A percentile compares a stretch with the other conserved stretches of the same genome.
phyloP scores from a whole-genome alignment of 176 grass and related monocot genomes.

The Carex pumila region DNA sequence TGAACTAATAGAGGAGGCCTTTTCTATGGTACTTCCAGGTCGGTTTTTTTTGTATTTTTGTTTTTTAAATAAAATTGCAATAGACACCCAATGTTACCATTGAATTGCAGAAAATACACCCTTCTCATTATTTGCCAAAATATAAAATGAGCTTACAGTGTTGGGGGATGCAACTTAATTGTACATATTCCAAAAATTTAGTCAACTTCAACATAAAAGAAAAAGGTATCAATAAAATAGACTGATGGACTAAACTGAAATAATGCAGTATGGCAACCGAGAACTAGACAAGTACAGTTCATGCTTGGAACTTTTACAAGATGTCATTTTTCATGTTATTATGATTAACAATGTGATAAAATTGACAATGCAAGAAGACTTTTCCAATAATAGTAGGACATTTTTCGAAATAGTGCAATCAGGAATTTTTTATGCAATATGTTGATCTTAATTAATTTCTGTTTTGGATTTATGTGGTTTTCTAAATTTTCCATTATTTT shows the following conservation, averaged over 20 bases:
- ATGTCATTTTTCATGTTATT: background rate
- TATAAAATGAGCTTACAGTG: background rate
- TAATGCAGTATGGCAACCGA: background rate
- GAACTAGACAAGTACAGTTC: background rate
- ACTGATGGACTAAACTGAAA: background rate
- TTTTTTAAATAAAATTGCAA: background rate
- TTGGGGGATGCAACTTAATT: background rate
- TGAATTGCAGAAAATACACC: background rate
- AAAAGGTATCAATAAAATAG: background rate
- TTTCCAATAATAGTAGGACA: background rate
- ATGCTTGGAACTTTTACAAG: background rate
- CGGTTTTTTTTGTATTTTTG: slow-evolving; percentile 15
- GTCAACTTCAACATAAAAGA: background rate
- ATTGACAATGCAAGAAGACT: background rate
- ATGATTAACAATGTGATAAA: background rate
- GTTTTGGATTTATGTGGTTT: no score
- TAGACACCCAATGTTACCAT: background rate
- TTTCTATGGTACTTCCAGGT: slow-evolving; percentile 66
- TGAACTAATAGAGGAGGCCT: slow-evolving; percentile 76
- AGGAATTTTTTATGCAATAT: no score
- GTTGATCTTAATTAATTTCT: no score
- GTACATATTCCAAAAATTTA: background rate
- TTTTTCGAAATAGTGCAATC: no score
- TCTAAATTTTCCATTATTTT: no score
- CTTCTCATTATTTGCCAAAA: background rate